phyloP scores from a whole-genome alignment of 2,329 filamentous ascomycete species.

The Colletotrichum trifolii region DNA sequence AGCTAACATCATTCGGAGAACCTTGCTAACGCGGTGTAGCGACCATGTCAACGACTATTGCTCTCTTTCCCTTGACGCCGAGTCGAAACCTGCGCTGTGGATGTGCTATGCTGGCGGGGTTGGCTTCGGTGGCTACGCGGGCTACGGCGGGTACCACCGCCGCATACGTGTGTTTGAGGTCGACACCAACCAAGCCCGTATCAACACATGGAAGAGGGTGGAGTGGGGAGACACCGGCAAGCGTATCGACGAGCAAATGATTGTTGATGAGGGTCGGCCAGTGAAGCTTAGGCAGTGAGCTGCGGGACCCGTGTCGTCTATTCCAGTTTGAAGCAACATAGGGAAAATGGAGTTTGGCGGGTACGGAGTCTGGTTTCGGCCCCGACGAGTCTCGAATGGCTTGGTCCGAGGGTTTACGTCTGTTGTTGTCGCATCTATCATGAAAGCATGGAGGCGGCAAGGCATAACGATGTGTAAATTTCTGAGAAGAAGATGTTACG shows the following conservation, averaged over 20 bases:
- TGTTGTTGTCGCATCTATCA: too few species aligned
- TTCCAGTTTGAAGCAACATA: slow-evolving; percentile 5
- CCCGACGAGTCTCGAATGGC: too few species aligned
- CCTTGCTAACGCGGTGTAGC: slow-evolving; percentile 50
- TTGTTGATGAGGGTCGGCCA: slow-evolving; percentile 70
- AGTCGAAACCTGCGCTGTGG: slow-evolving; percentile 80
- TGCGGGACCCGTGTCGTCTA: neutral
- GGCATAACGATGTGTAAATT: too few species aligned
- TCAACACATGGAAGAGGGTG: slow-evolving; percentile 91
- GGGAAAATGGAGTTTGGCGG: slow-evolving; percentile 26
- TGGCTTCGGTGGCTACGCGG: slow-evolving; percentile 95
- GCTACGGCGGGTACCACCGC: slow-evolving; percentile 86
- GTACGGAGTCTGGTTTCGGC: slow-evolving; percentile 22
- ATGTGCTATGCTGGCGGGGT: slow-evolving; percentile 97
- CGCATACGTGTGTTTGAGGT: slow-evolving; percentile 91
- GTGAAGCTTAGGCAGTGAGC: slow-evolving; percentile 34
- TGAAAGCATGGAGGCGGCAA: too few species aligned
- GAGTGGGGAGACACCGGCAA: slow-evolving; percentile 70
- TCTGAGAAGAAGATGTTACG: too few species aligned
- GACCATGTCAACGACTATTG: slow-evolving; percentile 99
- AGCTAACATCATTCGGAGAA: neutral
- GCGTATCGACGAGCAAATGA: slow-evolving; percentile 72
- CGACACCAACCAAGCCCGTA: slow-evolving; percentile 88
- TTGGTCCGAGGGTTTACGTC: too few species aligned
- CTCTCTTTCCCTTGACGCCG: slow-evolving; percentile 70